phyloP scores from a whole-genome alignment of 805 yeast species.

The Cyberlindnera galapagoensis region DNA sequence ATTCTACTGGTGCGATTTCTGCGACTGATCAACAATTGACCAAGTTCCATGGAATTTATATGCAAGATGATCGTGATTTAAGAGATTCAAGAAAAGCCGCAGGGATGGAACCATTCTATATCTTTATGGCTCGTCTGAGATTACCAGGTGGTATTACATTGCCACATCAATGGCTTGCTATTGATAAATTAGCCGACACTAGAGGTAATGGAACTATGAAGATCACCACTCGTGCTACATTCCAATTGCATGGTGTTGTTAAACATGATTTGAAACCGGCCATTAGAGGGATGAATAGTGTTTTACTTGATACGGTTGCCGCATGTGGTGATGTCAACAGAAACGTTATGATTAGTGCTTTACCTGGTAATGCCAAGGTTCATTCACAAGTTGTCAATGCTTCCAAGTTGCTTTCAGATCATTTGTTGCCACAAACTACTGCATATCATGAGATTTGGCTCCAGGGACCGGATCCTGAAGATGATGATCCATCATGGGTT shows the following conservation, averaged over 20 bases:
- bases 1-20: constrained; percentile 82
- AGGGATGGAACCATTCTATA: constrained; percentile 91
- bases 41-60: constrained; percentile 95
- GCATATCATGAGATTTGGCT: constrained; percentile 98
- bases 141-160: constrained; percentile 89
- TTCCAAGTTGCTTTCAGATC: constrained; percentile 67
- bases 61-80: constrained; percentile 97
- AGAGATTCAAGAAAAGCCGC: constrained; percentile 88
- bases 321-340: constrained; percentile 99
- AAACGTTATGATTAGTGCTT: constrained; percentile 89
- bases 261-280: constrained; percentile 86
- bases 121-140: constrained; percentile 96
- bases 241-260: constrained; percentile 91
- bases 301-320: constrained; percentile 88
- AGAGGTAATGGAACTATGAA: constrained; percentile 93
- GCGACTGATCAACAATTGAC: constrained; percentile 92
- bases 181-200: constrained; percentile 73
- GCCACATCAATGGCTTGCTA: constrained; percentile 81
- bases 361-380: constrained; percentile 76
- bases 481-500: constrained; percentile 55
- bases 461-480: constrained; percentile 73
- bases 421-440: constrained; percentile 82
- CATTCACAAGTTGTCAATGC: constrained; percentile 66
- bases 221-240: constrained; percentile 94
- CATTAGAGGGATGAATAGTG: constrained; percentile 87